Evolutionary conservation across 2,329 filamentous ascomycete genomes (phyloP), one percentile per base, ranked within the genome.

Genomic region (Paraphaeosphaeria sporulosa): DNA sequence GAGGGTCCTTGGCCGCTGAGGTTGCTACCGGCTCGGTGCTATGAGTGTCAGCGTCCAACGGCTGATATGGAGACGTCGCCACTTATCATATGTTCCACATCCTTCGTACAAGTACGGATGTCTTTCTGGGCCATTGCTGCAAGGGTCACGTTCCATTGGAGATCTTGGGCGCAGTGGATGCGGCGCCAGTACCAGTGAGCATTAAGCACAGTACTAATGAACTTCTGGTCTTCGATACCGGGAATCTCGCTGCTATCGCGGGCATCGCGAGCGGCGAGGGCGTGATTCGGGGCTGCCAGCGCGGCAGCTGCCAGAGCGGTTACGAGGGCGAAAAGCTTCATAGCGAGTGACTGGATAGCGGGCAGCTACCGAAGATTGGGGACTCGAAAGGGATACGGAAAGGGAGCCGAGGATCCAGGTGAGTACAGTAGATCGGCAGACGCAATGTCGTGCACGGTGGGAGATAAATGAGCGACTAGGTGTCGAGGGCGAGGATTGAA

Each of bases 101-200:
- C 59, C 8, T 64, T 40, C 10, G 70, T 67, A 62, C 75, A 77
- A 36, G 58, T 54, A 23, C 64, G 64, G 51, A 75, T 65, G 25
- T 74, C 75, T 2, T 61, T 60, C 10, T 72, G 55, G 30, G 74
- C 74, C 32, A 75, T 64, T 34, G 64, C 58, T 9, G 59, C 52
- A 4, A 55, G 52, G 8, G 40, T 55, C 3, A 10, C 42, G 59
- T 76, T 72, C 75, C 75, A 77, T 25, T 63, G 53, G 10, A 77
- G 70, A 36, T 75, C 72, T 55, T 76, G 75, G 8, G 75, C 74
- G 59, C 75, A 76, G 64, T 77, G 75, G 34, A 75, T 65, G 44
- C 59, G 63, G 46, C 74, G 75, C 74, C 73, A 76, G 59, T 71
- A 76, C 72, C 73, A 76, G 65, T 77, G 75, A 21, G 73, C 74